Evolutionary conservation across 1,139 yeast species (phyloP).

Genomic region (Zygoascus hellenicus): DNA sequence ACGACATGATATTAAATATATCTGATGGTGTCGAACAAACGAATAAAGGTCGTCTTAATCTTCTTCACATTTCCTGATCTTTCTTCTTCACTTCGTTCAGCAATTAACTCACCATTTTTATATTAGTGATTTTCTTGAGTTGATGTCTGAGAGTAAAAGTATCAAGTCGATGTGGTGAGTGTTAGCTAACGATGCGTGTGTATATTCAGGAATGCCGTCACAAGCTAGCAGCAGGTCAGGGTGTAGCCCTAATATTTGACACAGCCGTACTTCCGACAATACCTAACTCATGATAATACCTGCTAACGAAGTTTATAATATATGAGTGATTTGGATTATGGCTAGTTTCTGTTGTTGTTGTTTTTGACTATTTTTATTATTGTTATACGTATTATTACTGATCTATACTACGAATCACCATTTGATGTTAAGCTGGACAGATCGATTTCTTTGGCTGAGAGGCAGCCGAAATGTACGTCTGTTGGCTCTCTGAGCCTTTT

Average conservation of each 20-base stretch:
- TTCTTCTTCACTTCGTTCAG: neutral
- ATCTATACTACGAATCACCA: neutral
- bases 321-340: neutral
- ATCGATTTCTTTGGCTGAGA: slow-evolving; percentile 2
- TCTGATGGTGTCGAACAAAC: neutral
- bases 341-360: neutral
- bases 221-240: slow-evolving; percentile 6
- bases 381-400: too few species aligned
- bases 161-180: neutral
- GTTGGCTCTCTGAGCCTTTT: slow-evolving; percentile 6
- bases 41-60: too few species aligned
- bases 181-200: slow-evolving; percentile 6
- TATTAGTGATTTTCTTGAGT: slow-evolving; percentile 10
- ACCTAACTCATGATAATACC: neutral
- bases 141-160: slow-evolving; percentile 8
- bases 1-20: neutral
- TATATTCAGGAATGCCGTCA: slow-evolving; percentile 6
- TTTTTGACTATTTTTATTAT: too few species aligned
- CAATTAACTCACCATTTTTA: slow-evolving; percentile 19
- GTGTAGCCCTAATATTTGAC: slow-evolving; percentile 7
- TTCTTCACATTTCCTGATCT: too few species aligned
- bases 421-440: neutral
- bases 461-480: neutral
- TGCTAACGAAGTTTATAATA: neutral
- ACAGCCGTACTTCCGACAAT: neutral